Percentiles rank a stretch among this genome's conserved stretches.
These are phyloP conservation scores for Chrysopogon serrulatus DNA, from an alignment of 176 grass and related monocot genomes.

Conservation along the genomic window DNA sequence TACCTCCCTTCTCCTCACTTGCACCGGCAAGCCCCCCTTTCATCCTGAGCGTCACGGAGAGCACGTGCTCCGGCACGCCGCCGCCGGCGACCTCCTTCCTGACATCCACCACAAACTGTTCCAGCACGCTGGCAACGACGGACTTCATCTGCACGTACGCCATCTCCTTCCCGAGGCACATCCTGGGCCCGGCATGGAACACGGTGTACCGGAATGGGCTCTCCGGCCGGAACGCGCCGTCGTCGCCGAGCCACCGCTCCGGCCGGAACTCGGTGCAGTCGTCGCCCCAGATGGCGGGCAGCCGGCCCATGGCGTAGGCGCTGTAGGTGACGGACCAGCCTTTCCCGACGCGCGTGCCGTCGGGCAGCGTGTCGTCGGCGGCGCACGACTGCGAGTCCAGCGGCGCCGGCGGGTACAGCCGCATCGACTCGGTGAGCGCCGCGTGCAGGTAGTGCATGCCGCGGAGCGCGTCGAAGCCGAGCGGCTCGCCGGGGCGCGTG, in stretches of 20 bases:
- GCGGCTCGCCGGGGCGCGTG: conserved; percentile 7
- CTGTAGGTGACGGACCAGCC: conserved; percentile 14
- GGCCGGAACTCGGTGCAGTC: conserved; percentile 36
- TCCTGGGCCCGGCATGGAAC: conserved; percentile 39
- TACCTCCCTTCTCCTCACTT: neutral
- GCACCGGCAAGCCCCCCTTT: conserved; percentile 12
- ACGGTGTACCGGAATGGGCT: conserved; percentile 34
- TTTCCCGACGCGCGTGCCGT: conserved; percentile 43
- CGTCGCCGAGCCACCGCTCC: conserved; percentile 36
- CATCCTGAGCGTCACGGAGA: conserved; percentile 29
- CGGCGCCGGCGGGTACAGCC: conserved; percentile 50
- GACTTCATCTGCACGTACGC: conserved; percentile 45
- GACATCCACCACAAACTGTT: conserved; percentile 29
- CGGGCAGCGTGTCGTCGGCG: conserved; percentile 42
- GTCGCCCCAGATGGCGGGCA: conserved; percentile 28
- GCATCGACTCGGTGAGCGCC: conserved; percentile 47
- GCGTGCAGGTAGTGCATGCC: conserved; percentile 62
- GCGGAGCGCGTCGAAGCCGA: conserved; percentile 37
- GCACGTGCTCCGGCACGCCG: neutral
- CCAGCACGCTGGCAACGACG: conserved; percentile 26
- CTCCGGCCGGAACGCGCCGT: conserved; percentile 16
- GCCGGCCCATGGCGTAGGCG: conserved; percentile 37
- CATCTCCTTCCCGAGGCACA: conserved; percentile 48
- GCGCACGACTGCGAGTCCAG: conserved; percentile 43
- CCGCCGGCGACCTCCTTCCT: neutral